Evolutionary conservation across 768 basidiomycete genomes (phyloP).

Genomic region (Crucibulum laeve): DNA sequence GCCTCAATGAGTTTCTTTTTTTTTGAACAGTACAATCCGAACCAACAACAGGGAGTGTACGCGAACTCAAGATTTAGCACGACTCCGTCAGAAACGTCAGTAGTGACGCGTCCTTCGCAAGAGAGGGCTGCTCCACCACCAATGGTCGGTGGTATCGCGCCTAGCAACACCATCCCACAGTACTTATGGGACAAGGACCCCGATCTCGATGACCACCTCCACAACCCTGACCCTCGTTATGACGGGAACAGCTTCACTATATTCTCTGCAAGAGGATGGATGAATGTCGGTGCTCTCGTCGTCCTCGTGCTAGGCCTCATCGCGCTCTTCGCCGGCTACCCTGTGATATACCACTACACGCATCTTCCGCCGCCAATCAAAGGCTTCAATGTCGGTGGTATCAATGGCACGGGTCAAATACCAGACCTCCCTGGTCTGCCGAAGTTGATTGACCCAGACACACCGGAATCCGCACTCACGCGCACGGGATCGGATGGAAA

Average conservation of each 20-base stretch:
- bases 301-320: conserved; percentile 66
- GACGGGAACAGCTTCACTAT: conserved; percentile 55
- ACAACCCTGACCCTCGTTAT: conserved; percentile 80
- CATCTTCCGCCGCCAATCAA: conserved; percentile 23
- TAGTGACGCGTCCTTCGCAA: conserved; percentile 17
- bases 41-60: conserved; percentile 40
- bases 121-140: conserved; percentile 23
- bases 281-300: conserved; percentile 71
- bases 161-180: conserved; percentile 63
- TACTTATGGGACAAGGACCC: conserved; percentile 82
- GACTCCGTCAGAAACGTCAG: conserved; percentile 35
- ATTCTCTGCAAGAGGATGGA: conserved; percentile 81
- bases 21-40: conserved; percentile 51
- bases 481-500: conserved; percentile 73
- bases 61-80: conserved; percentile 52
- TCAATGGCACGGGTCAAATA: conserved; percentile 86
- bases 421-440: conserved; percentile 69
- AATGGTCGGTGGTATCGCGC: too few species aligned
- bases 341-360: conserved; percentile 62
- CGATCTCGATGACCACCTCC: conserved; percentile 86
- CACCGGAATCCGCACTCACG: conserved; percentile 52
- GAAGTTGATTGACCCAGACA: conserved; percentile 70
- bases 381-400: conserved; percentile 86
- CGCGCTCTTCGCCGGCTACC: conserved; percentile 84
- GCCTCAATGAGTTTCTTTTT: conserved; percentile 1